phyloP scores from a whole-genome alignment of 441 rosid genomes.

The Populus hybrid region DNA sequence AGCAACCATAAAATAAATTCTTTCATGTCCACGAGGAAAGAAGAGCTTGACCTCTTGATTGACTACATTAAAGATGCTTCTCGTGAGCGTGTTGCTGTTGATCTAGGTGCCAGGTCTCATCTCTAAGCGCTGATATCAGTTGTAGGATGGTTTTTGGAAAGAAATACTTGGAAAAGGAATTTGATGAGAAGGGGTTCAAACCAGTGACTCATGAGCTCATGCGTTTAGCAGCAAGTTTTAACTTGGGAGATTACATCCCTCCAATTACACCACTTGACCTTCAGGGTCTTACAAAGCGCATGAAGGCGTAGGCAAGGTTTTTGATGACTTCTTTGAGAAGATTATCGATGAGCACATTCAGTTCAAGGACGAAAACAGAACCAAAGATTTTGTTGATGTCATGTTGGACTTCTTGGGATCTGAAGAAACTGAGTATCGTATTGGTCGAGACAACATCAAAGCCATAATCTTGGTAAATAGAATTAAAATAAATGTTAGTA shows the following conservation, averaged over 20 bases:
- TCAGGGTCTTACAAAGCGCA: slow-evolving; percentile 37
- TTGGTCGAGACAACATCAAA: slow-evolving; percentile 36
- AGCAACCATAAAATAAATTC: slow-evolving; percentile 29
- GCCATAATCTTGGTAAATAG: slow-evolving; percentile 36
- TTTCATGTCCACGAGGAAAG: slow-evolving; percentile 31
- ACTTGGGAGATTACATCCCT: slow-evolving; percentile 44
- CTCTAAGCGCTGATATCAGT: slow-evolving; percentile 31
- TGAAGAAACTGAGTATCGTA: slow-evolving; percentile 24
- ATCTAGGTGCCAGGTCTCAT: slow-evolving; percentile 29
- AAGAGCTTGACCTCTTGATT: slow-evolving; percentile 34
- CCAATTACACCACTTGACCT: slow-evolving; percentile 35
- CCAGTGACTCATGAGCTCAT: slow-evolving; percentile 31
- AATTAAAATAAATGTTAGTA: neutral
- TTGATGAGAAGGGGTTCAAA: slow-evolving; percentile 37
- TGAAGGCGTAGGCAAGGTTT: slow-evolving; percentile 32
- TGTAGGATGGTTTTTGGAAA: slow-evolving; percentile 52
- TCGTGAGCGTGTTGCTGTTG: slow-evolving; percentile 6
- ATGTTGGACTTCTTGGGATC: slow-evolving; percentile 38
- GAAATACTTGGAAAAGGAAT: slow-evolving; percentile 34
- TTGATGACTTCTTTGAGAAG: slow-evolving; percentile 38
- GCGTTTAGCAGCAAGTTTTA: slow-evolving; percentile 23
- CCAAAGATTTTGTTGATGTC: slow-evolving; percentile 42
- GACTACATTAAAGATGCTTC: slow-evolving; percentile 24
- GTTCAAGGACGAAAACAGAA: slow-evolving; percentile 23
- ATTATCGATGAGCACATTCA: slow-evolving; percentile 38